Evolutionary conservation across 352 stramenopile species (phyloP).

Genomic region (Globisporangium canariense): DNA sequence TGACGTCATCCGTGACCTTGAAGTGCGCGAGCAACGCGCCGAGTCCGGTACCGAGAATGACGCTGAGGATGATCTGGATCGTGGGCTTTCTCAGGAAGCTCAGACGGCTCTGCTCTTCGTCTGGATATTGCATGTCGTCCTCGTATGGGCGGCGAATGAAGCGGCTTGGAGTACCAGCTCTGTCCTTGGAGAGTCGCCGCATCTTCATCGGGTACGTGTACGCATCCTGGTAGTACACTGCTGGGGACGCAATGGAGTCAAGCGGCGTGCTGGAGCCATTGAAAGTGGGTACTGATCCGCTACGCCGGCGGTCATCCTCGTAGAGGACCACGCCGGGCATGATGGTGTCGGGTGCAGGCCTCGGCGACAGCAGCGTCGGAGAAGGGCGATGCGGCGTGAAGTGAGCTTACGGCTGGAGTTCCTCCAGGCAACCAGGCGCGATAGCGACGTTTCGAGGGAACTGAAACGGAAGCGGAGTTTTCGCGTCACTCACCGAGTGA

Average conservation of each 20-base stretch:
- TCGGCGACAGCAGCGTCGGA: not conserved
- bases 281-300: slow-evolving; percentile 10
- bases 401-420: not conserved
- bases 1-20: slow-evolving; percentile 32
- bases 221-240: slow-evolving; percentile 35
- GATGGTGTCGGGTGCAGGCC: not conserved
- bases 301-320: slow-evolving; percentile 2
- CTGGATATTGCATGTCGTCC: slow-evolving; percentile 3
- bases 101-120: slow-evolving; percentile 20
- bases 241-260: slow-evolving; percentile 36
- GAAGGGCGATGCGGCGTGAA: not conserved
- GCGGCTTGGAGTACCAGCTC: slow-evolving; percentile 4
- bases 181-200: slow-evolving; percentile 9
- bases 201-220: slow-evolving; percentile 24
- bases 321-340: slow-evolving; percentile 17
- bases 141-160: slow-evolving; percentile 12
- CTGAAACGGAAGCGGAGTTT: not conserved
- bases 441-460: not conserved
- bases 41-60: slow-evolving; percentile 28
- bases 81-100: slow-evolving; percentile 29
- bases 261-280: slow-evolving; percentile 22
- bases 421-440: not conserved
- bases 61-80: slow-evolving; percentile 41
- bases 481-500: not conserved
- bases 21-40: slow-evolving; percentile 33